Conservation (phyloP, 2,329 filamentous ascomycete species). For the Fusarium albosuccineum region DNA sequence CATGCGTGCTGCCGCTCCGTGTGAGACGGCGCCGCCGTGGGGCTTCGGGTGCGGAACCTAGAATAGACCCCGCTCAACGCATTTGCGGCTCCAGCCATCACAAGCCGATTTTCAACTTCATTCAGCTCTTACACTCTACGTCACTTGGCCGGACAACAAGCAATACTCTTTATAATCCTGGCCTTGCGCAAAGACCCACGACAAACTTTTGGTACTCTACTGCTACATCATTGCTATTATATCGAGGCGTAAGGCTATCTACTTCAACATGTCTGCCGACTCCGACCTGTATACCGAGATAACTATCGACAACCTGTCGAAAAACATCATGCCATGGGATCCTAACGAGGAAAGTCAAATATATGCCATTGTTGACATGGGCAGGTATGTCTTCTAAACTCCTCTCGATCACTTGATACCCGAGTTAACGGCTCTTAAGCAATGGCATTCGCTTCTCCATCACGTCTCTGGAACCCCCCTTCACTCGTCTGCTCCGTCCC, state of each 20-base stretch:
- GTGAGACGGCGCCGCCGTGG: constrained; percentile 31
- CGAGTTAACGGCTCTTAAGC: constrained; percentile 57
- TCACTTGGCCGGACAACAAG: not conserved
- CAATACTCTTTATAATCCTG: constrained; percentile 1
- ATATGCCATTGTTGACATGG: constrained; percentile 71
- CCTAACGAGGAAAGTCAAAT: constrained; percentile 62
- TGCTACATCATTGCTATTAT: not conserved
- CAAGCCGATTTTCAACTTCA: constrained; percentile 21
- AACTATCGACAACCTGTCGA: constrained; percentile 64
- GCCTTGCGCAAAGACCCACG: not conserved
- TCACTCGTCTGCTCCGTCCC: constrained; percentile 79
- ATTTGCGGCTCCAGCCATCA: constrained; percentile 28
- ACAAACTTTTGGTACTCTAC: not conserved
- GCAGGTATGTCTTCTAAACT: constrained; percentile 58
- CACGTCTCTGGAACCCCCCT: constrained; percentile 79
- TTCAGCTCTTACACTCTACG: constrained; percentile 12
- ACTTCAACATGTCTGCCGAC: constrained; percentile 45
- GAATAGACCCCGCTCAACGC: constrained; percentile 22
- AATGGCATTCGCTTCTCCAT: constrained; percentile 96
- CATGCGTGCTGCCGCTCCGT: constrained; percentile 17
- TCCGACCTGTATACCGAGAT: constrained; percentile 55
- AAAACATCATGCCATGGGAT: constrained; percentile 64
- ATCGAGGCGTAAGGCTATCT: not conserved
- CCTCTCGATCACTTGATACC: constrained; percentile 2
- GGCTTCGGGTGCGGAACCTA: constrained; percentile 21